Evolutionary conservation across 2,329 filamentous ascomycete genomes (phyloP), one percentile per base, ranked within the genome.

Genomic region (Thermoascus crustaceus): DNA sequence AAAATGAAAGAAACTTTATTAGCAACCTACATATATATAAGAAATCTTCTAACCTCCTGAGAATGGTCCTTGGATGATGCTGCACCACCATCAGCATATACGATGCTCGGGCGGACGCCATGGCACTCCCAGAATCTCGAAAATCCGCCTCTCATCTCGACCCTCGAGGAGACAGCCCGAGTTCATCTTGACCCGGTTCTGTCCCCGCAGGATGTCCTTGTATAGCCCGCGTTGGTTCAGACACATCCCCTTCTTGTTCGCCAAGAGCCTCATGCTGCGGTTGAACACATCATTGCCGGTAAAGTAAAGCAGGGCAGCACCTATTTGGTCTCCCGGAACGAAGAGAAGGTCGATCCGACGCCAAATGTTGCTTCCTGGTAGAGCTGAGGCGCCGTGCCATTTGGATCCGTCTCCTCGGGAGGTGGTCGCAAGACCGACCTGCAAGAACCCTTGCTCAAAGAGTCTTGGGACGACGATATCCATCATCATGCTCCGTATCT

Each of bases 241-340:
- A 33, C 83, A 66, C 85, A 93, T 87, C 0, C 78, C 76, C 61
- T 85, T 91, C 60, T 78, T 86, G 24, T 78, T 76, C 9, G 87
- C 86, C 44, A 95, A 58, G 10, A 93, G 62, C 44, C 89, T 68
- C 57, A 95, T 75, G 52, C 85, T 93, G 10, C 88, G 71, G 57
- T 95, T 95, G 65, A 95, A 95, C 21, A 94, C 82, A 54, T 94
- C 88, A 47, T 95, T 91, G 1, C 89, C 89, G 0, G 89, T 95
- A 53, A 95, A 96, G 54, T 95, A 95, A n/a, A 95, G 73, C 42
- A 95, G 57, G 0, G 88, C 87, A 0, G 85, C 88, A 1, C 89
- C 89, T 33, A 86, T 71, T 58, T 94, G 80, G 2, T 74, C 68
- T 46, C 79, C 78, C 0, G 88, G 87, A 1, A 94, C 88, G 3